Conservation (phyloP, 148 eudicot species). For the Rhododendron mucronatum region DNA sequence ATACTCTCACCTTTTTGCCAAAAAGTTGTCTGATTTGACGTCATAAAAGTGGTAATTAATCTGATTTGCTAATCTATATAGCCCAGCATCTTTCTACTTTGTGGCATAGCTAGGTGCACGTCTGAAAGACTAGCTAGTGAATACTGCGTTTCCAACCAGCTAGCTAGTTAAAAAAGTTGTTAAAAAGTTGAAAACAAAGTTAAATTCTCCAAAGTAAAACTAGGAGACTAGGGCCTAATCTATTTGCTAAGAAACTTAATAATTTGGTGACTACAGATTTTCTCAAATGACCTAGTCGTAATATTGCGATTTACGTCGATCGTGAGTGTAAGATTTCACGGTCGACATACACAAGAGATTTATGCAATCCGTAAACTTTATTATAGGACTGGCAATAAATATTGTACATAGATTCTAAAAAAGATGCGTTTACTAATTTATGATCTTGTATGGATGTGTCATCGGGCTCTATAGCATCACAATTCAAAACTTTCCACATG, state of each 20-base stretch:
- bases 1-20: not conserved
- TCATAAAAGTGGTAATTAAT: constrained; percentile 1
- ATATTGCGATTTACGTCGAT: too few relatives aligned
- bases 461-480: too few relatives aligned
- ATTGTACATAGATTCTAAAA: too few relatives aligned
- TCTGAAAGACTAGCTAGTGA: not conserved
- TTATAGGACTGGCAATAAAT: too few relatives aligned
- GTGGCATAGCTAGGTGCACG: not conserved
- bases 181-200: not conserved
- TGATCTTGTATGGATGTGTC: too few relatives aligned
- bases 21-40: constrained; percentile 3
- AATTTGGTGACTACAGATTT: not conserved
- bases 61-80: not conserved
- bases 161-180: not conserved
- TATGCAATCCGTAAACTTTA: too few relatives aligned
- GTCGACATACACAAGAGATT: too few relatives aligned
- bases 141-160: not conserved
- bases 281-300: not conserved
- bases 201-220: not conserved
- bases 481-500: too few relatives aligned
- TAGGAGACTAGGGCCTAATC: not conserved
- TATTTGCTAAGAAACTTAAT: not conserved
- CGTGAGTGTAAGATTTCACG: too few relatives aligned
- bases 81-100: not conserved
- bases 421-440: too few relatives aligned